Conservation (phyloP, 2,329 filamentous ascomycete species). For the Simplicillium aogashimaense region DNA sequence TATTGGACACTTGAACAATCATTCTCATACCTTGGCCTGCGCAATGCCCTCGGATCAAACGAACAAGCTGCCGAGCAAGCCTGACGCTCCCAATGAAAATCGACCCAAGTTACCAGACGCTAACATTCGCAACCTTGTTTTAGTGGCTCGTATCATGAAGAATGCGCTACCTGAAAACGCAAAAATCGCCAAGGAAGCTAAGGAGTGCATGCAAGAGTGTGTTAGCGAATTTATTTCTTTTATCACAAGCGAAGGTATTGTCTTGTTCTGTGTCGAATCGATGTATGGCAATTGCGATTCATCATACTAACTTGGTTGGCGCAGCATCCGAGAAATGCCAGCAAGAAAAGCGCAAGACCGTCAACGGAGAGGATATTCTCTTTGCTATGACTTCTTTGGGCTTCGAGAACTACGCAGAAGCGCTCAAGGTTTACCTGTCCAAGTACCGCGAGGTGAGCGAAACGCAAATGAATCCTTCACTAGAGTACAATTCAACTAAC, state of each 20-base stretch:
- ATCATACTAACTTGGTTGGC: neutral
- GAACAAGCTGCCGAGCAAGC: neutral
- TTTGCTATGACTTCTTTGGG: conserved; percentile 98
- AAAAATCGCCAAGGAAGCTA: conserved; percentile 98
- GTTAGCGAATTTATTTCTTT: conserved; percentile 99
- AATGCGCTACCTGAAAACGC: conserved; percentile 93
- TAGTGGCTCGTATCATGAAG: conserved; percentile 99
- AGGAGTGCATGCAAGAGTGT: conserved; percentile 99
- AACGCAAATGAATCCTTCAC: neutral
- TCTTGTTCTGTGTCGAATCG: conserved; percentile 10
- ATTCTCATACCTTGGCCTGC: no score
- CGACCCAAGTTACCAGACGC: conserved; percentile 58
- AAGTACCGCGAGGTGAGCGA: conserved; percentile 89
- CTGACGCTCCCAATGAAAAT: conserved; percentile 35
- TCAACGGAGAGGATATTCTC: conserved; percentile 96
- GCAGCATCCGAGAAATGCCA: conserved; percentile 97
- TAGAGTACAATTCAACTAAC: neutral
- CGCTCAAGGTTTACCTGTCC: conserved; percentile 93
- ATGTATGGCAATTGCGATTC: conserved; percentile 2
- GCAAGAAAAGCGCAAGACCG: conserved; percentile 98
- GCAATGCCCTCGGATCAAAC: neutral
- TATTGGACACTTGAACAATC: no score
- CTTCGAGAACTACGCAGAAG: conserved; percentile 98
- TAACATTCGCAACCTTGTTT: conserved; percentile 89
- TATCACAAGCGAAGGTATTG: conserved; percentile 94